Evolutionary conservation across 2,329 filamentous ascomycete species (phyloP), one percentile per base, ranked within the genome.

Genomic region (Aureobasidium melanogenum): DNA sequence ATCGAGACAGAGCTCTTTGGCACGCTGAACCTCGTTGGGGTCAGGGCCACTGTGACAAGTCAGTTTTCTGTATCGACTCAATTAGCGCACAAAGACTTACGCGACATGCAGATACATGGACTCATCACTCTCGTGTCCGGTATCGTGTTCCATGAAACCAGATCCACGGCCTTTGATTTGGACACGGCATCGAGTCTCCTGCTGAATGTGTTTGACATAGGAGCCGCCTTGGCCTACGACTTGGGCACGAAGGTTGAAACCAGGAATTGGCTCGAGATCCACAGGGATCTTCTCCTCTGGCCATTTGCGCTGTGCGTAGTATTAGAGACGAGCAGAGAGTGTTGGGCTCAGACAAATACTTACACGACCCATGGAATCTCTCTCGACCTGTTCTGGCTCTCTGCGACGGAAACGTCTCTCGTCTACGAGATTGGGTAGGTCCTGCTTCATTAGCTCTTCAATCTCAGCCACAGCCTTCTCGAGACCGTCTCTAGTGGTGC

Each of bases 141-240:
- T 95, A 34, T 88, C 85, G 50, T 88, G 85, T 73, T 99, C 94
- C 70, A 96, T 86, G 72, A 96, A 99, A 15, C 94, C 94, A 58
- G 92, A 97, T 41, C 92, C 92, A 65, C 89, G 90, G 19, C 94
- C 94, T 74, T 99, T 99, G 77, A 99, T 99, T 74, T 99, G 94
- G 28, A 99, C 94, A 68, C 93, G 89, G 73, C 94, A 97, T 64
- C 89, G 84, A 15, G 94, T 97, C 75, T 96, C 91, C 71, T 92
- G 87, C 75, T 97, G 94, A 66, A 99, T 97, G 71, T 97, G 93
- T 76, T 99, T 99, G 64, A 99, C 94, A 71, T 97, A 97, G 46
- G 90, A 88, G 63, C 94, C 94, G 34, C 91, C 91, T 68, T 93
- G 89, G 54, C 94, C 94, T 60, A 99, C 94, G 50, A 99, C 93